Conservation (phyloP, 345 rosid genomes). For the Eucalyptus grandis region DNA sequence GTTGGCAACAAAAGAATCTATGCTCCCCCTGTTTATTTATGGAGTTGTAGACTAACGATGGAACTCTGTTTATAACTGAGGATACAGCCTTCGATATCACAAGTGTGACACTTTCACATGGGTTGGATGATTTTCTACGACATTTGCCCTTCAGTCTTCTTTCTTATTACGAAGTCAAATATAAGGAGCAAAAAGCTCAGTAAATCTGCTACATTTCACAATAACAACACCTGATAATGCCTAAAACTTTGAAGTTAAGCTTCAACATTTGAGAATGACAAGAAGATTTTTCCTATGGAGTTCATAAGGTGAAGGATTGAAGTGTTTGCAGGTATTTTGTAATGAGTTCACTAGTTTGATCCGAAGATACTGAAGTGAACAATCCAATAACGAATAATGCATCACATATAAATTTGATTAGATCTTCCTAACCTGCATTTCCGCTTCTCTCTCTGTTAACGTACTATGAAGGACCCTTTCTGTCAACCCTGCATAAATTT, state of each 20-base stretch:
- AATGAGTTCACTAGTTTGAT: not conserved
- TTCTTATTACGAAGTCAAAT: not conserved
- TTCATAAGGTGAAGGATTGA: not conserved
- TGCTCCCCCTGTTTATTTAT: not conserved
- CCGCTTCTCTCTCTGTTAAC: slow-evolving; percentile 72
- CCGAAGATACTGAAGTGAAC: not conserved
- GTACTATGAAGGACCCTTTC: slow-evolving; percentile 60
- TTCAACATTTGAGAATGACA: not conserved
- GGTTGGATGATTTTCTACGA: not conserved
- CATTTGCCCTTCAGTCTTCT: not conserved
- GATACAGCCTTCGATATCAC: not conserved
- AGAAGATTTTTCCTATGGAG: not conserved
- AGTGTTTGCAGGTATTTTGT: not conserved
- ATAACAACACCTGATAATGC: not conserved
- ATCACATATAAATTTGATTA: not conserved
- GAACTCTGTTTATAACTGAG: not conserved
- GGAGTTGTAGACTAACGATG: not conserved
- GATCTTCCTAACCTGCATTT: slow-evolving; percentile 48
- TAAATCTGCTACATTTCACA: not conserved
- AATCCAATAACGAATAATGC: not conserved
- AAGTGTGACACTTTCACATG: not conserved
- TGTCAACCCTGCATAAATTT: slow-evolving; percentile 55
- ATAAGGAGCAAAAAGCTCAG: not conserved
- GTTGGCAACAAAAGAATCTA: not conserved
- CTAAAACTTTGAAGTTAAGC: not conserved